Percentiles rank a stretch among this genome's conserved stretches.
Conservation (phyloP, 331 rosid species). For the Erythrophleum ivorense region DNA sequence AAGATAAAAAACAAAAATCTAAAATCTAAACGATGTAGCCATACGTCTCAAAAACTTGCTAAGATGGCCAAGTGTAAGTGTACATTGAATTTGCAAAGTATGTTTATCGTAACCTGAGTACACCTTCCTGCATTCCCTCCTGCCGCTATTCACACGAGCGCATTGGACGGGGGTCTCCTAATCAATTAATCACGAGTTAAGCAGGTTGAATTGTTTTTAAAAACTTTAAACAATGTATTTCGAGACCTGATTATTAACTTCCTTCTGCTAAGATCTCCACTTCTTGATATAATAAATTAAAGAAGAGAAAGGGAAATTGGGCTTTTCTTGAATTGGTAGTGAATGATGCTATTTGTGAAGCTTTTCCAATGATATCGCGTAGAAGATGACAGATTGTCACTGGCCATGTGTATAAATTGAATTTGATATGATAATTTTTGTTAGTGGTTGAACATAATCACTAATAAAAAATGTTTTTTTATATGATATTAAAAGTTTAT, state of each 20-base stretch:
- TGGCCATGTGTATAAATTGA: no score
- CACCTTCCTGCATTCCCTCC: background rate
- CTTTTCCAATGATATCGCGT: background rate
- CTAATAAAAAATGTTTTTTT: no score
- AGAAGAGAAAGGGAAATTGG: no score
- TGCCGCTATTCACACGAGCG: background rate
- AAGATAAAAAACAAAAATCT: no score
- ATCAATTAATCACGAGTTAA: background rate
- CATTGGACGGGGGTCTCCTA: background rate
- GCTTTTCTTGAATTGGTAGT: background rate
- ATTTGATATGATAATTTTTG: no score
- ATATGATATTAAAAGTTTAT: no score
- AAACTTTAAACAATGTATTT: background rate
- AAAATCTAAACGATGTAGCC: slow-evolving; percentile 3
- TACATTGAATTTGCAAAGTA: background rate
- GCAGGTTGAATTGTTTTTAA: background rate
- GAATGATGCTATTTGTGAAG: background rate
- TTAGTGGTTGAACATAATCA: no score
- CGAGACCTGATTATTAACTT: background rate
- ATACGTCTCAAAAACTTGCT: slow-evolving; percentile 86
- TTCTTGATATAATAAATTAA: background rate
- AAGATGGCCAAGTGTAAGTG: slow-evolving; percentile 83
- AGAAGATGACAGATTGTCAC: background rate
- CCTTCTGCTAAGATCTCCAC: background rate
- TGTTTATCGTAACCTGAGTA: background rate